Evolutionary conservation across 768 basidiomycete genomes (phyloP), one percentile per base, ranked within the genome.

Genomic region (Mrakia hoshinonis): DNA sequence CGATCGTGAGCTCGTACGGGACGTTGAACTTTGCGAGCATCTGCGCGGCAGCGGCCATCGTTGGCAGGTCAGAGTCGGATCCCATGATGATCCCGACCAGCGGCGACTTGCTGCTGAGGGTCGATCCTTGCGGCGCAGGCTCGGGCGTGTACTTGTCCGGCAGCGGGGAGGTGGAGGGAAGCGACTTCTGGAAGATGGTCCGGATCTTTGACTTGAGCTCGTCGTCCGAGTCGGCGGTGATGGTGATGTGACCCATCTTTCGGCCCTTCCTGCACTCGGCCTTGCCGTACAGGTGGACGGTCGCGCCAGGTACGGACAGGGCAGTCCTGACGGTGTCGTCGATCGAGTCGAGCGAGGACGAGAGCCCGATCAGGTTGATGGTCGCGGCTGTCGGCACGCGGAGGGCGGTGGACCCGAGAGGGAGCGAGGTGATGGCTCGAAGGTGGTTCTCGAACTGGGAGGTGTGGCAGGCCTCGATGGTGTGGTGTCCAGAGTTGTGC

Each of bases 361-460:
- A 91, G 43, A 83, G 81, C n/a, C 93, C 96, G 74, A 98, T 87
- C 67, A 99, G 83, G 81, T 99, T 99, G 77, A 99, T 85, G 95
- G 98, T 98, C 26, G 83, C 91, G 26, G 89, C 84, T 0, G 89
- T 87, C 0, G 91, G 89, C 1, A 94, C 92, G 76, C 91, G 90
- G 69, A 97, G 85, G 0, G 85, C 82, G 0, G 93, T 92, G 4
- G 90, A 90, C 34, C 94, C 95, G 24, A 98, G 84, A 10, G 94
- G 93, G 6, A 97, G 84, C 47, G 84, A 85, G 18, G 97, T 86
- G 79, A 99, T 94, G 24, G 93, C 90, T 46, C 93, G 91, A 64
- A 98, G 87, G 79, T 98, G 96, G 75, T 97, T 96, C 79, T 92
- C 92, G 81, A 91, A 99, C 81, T 98, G 96, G 2, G 95, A 97